Evolutionary conservation across 2,329 filamentous ascomycete species (phyloP).

Genomic region (Aspergillus clavatus): DNA sequence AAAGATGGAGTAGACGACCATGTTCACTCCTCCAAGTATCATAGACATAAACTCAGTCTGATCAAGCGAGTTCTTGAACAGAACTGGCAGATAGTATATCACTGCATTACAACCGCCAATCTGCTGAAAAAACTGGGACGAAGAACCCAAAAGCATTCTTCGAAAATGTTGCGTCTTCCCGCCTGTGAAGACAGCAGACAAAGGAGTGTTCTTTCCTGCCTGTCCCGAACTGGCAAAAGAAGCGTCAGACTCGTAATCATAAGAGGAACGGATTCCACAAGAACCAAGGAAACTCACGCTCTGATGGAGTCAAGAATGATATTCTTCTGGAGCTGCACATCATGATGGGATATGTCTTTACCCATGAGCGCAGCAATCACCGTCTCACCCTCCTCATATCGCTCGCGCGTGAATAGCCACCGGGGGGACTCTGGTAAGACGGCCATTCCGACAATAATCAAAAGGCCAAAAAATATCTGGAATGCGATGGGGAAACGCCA

Average conservation of each 20-base stretch:
- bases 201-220: conserved; percentile 40
- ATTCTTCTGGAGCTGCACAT: conserved; percentile 57
- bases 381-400: conserved; percentile 45
- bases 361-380: conserved; percentile 50
- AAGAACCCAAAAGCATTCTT: conserved; percentile 38
- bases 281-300: conserved; percentile 40
- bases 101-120: conserved; percentile 49
- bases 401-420: conserved; percentile 44
- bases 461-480: conserved; percentile 47
- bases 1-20: conserved; percentile 43
- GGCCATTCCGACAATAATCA: conserved; percentile 42
- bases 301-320: conserved; percentile 63
- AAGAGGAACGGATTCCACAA: conserved; percentile 13
- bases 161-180: conserved; percentile 39
- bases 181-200: conserved; percentile 40
- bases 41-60: conserved; percentile 41
- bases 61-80: conserved; percentile 46
- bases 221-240: conserved; percentile 62
- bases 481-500: conserved; percentile 54
- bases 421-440: conserved; percentile 44
- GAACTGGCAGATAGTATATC: conserved; percentile 47
- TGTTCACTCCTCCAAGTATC: conserved; percentile 50
- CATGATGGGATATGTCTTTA: conserved; percentile 47
- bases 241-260: too few species aligned
- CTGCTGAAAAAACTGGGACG: conserved; percentile 45